Evolutionary conservation across 1,284 basidiomycete species (phyloP).

Genomic region (Vanrija sp.): DNA sequence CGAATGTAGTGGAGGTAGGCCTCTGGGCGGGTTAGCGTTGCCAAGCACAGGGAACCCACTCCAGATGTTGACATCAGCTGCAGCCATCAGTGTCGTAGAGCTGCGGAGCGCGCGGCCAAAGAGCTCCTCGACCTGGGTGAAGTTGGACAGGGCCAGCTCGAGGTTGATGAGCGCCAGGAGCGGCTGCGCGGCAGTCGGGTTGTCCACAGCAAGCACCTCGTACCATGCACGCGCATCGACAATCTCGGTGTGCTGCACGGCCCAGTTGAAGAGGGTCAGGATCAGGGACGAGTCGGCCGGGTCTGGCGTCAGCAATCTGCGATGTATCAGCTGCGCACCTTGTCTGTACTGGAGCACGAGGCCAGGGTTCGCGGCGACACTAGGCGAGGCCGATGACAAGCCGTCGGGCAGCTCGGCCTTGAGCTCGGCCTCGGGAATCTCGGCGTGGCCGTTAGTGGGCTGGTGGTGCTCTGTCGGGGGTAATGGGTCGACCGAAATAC

Average conservation of each 20-base stretch:
- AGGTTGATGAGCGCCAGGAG: slow-evolving; percentile 46
- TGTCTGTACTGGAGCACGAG: slow-evolving; percentile 26
- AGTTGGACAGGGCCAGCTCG: slow-evolving; percentile 46
- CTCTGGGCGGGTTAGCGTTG: slow-evolving; percentile 22
- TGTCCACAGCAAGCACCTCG: slow-evolving; percentile 32
- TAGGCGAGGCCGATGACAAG: slow-evolving; percentile 30
- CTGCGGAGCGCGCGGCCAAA: slow-evolving; percentile 44
- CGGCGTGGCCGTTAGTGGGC: neutral
- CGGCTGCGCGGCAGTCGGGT: slow-evolving; percentile 45
- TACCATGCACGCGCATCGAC: slow-evolving; percentile 47
- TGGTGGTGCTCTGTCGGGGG: neutral
- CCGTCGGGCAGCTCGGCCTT: slow-evolving; percentile 28
- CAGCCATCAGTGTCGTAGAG: slow-evolving; percentile 39
- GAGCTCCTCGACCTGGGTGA: slow-evolving; percentile 43
- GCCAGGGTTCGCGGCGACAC: slow-evolving; percentile 29
- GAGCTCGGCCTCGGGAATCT: slow-evolving; percentile 2
- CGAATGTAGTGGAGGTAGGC: slow-evolving; percentile 51
- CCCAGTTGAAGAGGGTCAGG: slow-evolving; percentile 49
- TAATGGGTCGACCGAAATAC: neutral
- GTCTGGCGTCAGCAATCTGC: slow-evolving; percentile 21
- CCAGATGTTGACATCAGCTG: slow-evolving; percentile 48
- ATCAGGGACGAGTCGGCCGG: slow-evolving; percentile 23
- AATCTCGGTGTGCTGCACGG: slow-evolving; percentile 45
- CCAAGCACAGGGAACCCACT: slow-evolving; percentile 27
- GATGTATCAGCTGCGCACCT: slow-evolving; percentile 16